Base-by-base conservation (phyloP, 805 yeast genomes). In the Ogataea glucozyma region DNA sequence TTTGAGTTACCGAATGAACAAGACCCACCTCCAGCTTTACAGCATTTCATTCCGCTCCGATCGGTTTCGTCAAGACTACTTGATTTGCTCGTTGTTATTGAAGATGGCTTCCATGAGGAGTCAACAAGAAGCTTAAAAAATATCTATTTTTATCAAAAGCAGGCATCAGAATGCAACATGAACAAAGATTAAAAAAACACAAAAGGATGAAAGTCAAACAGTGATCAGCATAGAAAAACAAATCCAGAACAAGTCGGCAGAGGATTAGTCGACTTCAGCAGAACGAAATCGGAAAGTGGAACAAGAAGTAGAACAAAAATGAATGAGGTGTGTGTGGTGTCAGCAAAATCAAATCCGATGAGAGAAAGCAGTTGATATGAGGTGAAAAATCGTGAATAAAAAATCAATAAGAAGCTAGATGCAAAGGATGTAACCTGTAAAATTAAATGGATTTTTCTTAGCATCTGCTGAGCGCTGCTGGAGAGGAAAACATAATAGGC, bases 111-210 rank as follows among this genome's bases (percentile, higher is more conserved):
- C n/a, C n/a, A n/a, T n/a, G n/a, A n/a, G n/a, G n/a, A n/a, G n/a
- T n/a, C n/a, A n/a, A n/a, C n/a, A 13, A 23, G 10, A 23, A 35
- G 9, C 14, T 16, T n/a, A n/a, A 13, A 13, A 5, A 20, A 26
- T 6, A 13, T 37, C 32, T 38, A 38, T 29, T 30, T 21, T 20
- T 17, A 20, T 4, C 5, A n/a, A 33, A 40, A 41, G 29, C 17
- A 33, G 40, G 35, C 29, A 37, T 31, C 26, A 40, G 12, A 18
- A 41, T 30, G 43, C 24, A 40, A 46, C 18, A 38, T 39, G 32
- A 24, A 30, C 27, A 20, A 34, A 39, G 24, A 40, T 24, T 22
- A 26, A 24, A 36, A 33, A 13, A 42, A 13, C 31, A 26, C 34
- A 40, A 36, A 30, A 30, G 20, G 26, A 26, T 22, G 31, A 23